Evolutionary conservation across 1,284 basidiomycete species (phyloP), one percentile per base, ranked within the genome.

Genomic region (Leucoagaricus sp.): DNA sequence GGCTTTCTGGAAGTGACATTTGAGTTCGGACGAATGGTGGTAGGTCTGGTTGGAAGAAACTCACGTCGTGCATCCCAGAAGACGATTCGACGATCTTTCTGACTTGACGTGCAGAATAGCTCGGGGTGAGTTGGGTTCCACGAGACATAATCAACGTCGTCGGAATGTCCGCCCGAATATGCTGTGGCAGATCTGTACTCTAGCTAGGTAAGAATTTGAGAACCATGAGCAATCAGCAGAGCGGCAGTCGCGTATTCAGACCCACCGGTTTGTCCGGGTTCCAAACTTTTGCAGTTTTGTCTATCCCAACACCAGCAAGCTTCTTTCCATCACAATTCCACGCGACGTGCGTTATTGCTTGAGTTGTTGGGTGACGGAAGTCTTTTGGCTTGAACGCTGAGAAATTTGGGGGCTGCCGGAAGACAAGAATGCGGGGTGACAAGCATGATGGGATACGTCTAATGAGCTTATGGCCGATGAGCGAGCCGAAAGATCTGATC

Each of bases 111-210:
- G 60, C 87, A 89, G 65, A 92, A 89, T 9, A 91, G 69, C 42
- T 91, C 89, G 3, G 89, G 88, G 63, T 91, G 89, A 1, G 85
- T 88, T 1, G 90, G 88, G 67, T 90, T 90, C 88, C 89, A 92
- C 6, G 87, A 83, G 34, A 91, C 73, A 61, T 90, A 85, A 63
- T 91, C 88, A 17, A 87, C 84, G 47, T 89, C 87, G 56, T 89
- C 87, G 3, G 79, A 77, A 61, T 91, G 89, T 5, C 82, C 88
- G 19, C 87, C 87, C 1, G 83, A 78, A 58, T 82, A 89, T 26
- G 80, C 73, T 1, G 78, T 73, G 12, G 87, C 85, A 10, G 83
- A 78, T 58, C 89, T 79, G 28, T 79, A 72, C 53, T 91, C 88
- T 76, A 90, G 82, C 89, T 91, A 23, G 7, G 13, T 17, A 19